Conservation (phyloP, 2,329 filamentous ascomycete species). For the Tolypocladium album region DNA sequence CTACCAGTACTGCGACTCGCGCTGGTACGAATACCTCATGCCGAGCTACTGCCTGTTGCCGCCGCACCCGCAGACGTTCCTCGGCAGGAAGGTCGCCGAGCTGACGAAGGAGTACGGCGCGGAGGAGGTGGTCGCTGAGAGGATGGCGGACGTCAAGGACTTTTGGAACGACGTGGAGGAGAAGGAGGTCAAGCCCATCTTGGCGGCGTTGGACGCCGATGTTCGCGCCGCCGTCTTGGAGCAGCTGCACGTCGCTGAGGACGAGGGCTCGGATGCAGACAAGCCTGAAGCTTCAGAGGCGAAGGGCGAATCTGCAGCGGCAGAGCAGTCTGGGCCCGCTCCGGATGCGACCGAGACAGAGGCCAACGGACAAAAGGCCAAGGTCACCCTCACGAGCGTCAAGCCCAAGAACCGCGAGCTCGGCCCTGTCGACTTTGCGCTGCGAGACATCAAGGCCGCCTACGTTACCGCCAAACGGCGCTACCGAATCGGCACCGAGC, state of each 20-base stretch:
- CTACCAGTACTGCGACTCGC: conserved; percentile 88
- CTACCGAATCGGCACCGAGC: conserved; percentile 67
- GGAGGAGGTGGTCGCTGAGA: conserved; percentile 53
- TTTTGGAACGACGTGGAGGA: conserved; percentile 83
- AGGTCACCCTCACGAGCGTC: conserved; percentile 15
- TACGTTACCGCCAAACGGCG: conserved; percentile 74
- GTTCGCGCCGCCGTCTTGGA: conserved; percentile 52
- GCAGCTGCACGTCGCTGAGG: conserved; percentile 36
- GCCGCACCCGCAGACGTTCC: conserved; percentile 76
- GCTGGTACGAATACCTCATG: conserved; percentile 96
- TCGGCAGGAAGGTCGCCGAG: conserved; percentile 76
- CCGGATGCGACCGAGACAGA: conserved; percentile 9
- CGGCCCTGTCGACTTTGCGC: conserved; percentile 48
- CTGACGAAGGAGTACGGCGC: conserved; percentile 63
- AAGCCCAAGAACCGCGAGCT: conserved; percentile 31
- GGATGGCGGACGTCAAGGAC: conserved; percentile 65
- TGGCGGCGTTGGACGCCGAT: conserved; percentile 51
- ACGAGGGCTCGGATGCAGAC: conserved; percentile 12
- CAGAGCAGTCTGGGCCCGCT: conserved; percentile 12
- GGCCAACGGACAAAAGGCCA: conserved; percentile 10
- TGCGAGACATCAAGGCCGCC: conserved; percentile 67
- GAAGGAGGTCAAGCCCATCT: conserved; percentile 63
- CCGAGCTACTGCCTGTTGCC: conserved; percentile 88
- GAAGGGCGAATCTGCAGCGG: conserved; percentile 6
- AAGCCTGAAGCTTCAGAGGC: conserved; percentile 6